Evolutionary conservation across 345 rosid species (phyloP), one percentile per base, ranked within the genome.

Genomic region (sweet orange (Citrus sinensis)): DNA sequence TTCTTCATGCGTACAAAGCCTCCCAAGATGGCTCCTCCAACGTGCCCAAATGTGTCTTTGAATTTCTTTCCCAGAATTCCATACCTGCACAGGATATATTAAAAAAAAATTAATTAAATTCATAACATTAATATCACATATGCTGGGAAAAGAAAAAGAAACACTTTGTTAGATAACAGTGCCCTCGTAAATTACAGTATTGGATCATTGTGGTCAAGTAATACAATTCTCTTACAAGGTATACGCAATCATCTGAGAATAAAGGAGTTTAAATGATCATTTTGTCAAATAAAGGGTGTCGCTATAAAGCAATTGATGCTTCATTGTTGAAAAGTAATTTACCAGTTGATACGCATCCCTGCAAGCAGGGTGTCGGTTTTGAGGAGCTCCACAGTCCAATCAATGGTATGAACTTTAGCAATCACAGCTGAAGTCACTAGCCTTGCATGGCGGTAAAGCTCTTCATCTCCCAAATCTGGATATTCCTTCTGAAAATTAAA

Each of bases 371-470:
- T 85, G 76, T 88, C 88, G 17, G 88, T 91, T 78, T 91, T 91
- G 30, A 91, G 85, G 72, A 91, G 94, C 77, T 91, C 86, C 4
- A 87, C 87, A 19, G 92, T 91, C 94, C 94, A 91, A 70, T 91
- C 92, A 42, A 89, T 89, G 1, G 94, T 91, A 78, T 89, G 94
- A 67, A 91, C 79, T 82, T 91, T 91, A 13, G 94, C 92, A 66
- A 89, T 86, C 22, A 91, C 92, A 9, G 92, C 91, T 13, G 91
- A 79, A 11, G 94, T 88, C 37, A 91, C 92, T 29, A 91, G 80
- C 74, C 92, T 86, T 22, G 89, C 91, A 13, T 83, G 51, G 17
- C 86, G 83, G 55, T 87, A 91, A 37, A 91, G 56, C 2, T 89
- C 86, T 74, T 88, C 92, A 25, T 89, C 94, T 4, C 71, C 85